Base-by-base conservation (phyloP, 148 eudicot genomes). In the Nepenthes gracilis region DNA sequence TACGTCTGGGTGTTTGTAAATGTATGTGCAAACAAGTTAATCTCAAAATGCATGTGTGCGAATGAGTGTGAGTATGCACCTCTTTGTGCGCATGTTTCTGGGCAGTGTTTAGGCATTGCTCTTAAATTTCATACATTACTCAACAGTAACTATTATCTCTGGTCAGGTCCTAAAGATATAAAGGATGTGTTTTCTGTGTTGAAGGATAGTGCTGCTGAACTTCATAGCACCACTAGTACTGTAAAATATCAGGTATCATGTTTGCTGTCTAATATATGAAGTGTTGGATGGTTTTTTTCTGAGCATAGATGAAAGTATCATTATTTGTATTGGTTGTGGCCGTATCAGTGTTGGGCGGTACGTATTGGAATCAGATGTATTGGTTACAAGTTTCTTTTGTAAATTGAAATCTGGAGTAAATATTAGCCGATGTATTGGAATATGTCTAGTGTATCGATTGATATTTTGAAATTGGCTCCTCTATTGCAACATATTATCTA, bases 101-200 rank as follows among this genome's bases (percentile, higher is more conserved):
- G 14, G 15, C n/a, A 23, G 14, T 52, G 55, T 4, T 52, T 52
- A 8, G 45, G 45, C 23, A 23, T 23, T 40, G 1, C 8, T 8
- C 45, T 40, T 40, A 40, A 40, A 40, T 3, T 40, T 40, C 8
- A 40, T 40, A 8, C 8, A 40, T 40, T 40, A 40, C 45, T 40
- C 4, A 40, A 40, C 45, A 3, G 45, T 40, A 8, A 40, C 23
- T 40, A 40, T 40, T 4, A 13, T 48, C 56, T 58, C 15, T 62
- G 35, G 47, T 70, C 82, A 93, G 98, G 80, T 64, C 74, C 91
- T 57, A 86, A 86, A 82, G 98, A 88, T 74, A 79, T 93, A 63
- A 84, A 81, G 70, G 96, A 88, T 66, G 63, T 88, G 14, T 77
- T 88, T 67, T 70, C 79, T 35, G 65, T 67, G 72, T 70, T 93